Percentiles rank a stretch among this genome's conserved stretches.
These are phyloP conservation scores for Colletotrichum sp. DNA, from an alignment of 2,329 filamentous ascomycete genomes.

Conservation along the genomic window DNA sequence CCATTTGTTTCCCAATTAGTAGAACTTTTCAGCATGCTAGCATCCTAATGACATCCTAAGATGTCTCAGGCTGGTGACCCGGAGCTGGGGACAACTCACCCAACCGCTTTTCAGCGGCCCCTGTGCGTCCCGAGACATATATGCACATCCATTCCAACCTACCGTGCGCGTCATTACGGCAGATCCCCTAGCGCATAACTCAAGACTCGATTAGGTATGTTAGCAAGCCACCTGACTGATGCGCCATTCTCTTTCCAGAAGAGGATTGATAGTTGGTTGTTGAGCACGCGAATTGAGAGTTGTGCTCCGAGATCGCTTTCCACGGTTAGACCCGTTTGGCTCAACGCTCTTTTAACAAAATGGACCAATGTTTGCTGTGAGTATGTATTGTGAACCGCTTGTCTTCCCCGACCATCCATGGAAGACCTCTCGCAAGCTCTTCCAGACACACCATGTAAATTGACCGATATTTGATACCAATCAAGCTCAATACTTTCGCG, in stretches of 20 bases:
- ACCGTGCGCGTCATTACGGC: not conserved
- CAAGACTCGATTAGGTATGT: not conserved
- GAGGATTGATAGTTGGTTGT: not conserved
- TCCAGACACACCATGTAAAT: not conserved
- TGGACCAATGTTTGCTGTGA: not conserved
- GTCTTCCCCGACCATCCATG: rapidly evolving
- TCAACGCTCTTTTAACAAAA: not conserved
- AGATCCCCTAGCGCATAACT: not conserved
- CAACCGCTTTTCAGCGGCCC: not conserved
- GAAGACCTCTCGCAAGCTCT: not conserved
- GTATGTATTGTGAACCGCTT: not conserved
- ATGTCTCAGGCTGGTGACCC: not conserved
- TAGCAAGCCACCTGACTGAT: not conserved
- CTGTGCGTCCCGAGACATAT: not conserved
- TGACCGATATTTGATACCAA: not conserved
- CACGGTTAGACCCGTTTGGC: not conserved
- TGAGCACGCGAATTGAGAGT: not conserved
- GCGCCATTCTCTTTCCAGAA: not conserved
- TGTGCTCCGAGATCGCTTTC: not conserved
- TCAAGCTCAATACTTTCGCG: not conserved
- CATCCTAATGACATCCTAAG: not conserved
- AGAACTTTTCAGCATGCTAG: rapidly evolving
- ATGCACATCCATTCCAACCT: not conserved
- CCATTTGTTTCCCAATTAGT: not conserved
- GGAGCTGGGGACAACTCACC: not conserved